Evolutionary conservation across 139 green algal species (phyloP).

Genomic region (Edaphochlamys debaryana): DNA sequence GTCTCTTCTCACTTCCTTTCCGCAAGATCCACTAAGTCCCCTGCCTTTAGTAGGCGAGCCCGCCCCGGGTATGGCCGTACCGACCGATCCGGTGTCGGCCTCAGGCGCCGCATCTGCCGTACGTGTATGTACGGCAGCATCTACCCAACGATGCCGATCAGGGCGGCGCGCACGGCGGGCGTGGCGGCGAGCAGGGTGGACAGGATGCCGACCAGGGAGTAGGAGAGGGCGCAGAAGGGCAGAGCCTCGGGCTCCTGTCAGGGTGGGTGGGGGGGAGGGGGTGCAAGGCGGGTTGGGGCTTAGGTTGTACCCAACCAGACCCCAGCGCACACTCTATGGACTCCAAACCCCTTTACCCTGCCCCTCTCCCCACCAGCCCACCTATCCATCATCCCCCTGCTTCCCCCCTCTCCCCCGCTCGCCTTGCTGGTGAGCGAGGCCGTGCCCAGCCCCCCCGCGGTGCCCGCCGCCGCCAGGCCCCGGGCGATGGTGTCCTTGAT

Average conservation of each 20-base stretch:
- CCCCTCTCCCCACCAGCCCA: not conserved
- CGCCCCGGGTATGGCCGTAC: too few species aligned
- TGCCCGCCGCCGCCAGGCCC: conserved; percentile 80
- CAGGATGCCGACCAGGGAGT: conserved; percentile 85
- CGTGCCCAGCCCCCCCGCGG: conserved; percentile 83
- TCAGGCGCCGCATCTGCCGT: too few species aligned
- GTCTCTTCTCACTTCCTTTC: too few species aligned
- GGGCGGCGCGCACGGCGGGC: conserved; percentile 57
- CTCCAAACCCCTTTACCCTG: not conserved
- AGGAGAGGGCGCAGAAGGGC: conserved; percentile 88
- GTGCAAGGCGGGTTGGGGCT: not conserved
- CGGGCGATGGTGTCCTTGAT: conserved; percentile 86
- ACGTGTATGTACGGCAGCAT: too few species aligned
- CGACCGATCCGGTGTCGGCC: too few species aligned
- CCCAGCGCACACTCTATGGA: too few species aligned
- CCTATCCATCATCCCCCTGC: not conserved
- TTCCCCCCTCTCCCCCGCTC: not conserved
- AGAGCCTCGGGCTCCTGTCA: conserved; percentile 82
- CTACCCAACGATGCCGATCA: conserved; percentile 69
- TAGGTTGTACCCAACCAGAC: too few species aligned
- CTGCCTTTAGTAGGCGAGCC: too few species aligned
- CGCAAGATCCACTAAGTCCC: too few species aligned
- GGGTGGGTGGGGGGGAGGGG: not conserved
- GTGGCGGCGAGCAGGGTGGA: conserved; percentile 73
- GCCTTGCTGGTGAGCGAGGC: conserved; percentile 77